phyloP scores from a whole-genome alignment of 257 asterid species.

The Ilex aquifolium region DNA sequence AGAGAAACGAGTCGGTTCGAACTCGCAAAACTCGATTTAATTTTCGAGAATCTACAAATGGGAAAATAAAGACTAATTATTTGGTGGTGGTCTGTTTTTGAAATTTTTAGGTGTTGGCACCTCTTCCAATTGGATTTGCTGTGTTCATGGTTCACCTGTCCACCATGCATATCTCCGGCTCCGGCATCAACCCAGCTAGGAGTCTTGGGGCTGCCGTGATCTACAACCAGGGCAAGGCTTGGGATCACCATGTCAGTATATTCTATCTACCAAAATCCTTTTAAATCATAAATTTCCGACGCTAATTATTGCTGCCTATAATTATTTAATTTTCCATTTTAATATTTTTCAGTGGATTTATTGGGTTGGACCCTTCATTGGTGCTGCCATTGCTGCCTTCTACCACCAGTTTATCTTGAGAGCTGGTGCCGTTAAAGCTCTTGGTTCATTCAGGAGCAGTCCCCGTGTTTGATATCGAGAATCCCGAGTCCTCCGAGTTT shows the following conservation, averaged over 20 bases:
- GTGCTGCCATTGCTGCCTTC: slow-evolving; percentile 75
- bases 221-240: slow-evolving; percentile 40
- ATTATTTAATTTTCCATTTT: background rate
- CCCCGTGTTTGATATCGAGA: slow-evolving; percentile 22
- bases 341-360: slow-evolving; percentile 58
- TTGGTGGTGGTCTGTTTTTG: background rate
- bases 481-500: no score
- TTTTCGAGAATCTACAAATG: no score
- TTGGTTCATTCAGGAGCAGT: slow-evolving; percentile 67
- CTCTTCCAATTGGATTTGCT: slow-evolving; percentile 78
- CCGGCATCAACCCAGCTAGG: slow-evolving; percentile 84
- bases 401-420: slow-evolving; percentile 69
- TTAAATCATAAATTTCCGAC: background rate
- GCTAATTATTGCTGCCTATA: no score
- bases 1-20: no score
- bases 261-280: background rate
- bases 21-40: no score
- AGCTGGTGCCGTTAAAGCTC: slow-evolving; percentile 76
- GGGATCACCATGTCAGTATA: slow-evolving; percentile 54
- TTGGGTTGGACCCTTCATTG: slow-evolving; percentile 74
- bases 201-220: slow-evolving; percentile 84
- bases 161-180: slow-evolving; percentile 72
- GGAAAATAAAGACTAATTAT: no score
- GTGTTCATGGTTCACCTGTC: slow-evolving; percentile 82
- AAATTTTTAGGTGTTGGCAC: slow-evolving; percentile 59